Evolutionary conservation across 139 green algal genomes (phyloP).

Genomic region (Chlorella sp.): DNA sequence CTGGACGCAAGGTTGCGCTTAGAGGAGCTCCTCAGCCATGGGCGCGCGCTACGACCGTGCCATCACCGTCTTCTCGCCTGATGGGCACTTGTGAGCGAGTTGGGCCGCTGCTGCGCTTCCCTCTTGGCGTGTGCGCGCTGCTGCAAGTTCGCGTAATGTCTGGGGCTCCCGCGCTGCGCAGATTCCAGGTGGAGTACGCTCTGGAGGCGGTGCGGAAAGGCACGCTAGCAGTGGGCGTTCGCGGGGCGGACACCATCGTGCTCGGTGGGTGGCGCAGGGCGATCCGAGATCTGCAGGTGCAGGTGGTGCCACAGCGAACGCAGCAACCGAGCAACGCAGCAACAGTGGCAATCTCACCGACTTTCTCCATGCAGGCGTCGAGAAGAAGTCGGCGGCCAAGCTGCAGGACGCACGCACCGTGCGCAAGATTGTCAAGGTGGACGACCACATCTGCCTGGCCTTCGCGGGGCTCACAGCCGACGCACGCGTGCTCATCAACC

Average conservation of each 20-base stretch:
- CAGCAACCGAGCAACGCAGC: too few relatives aligned
- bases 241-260: conserved; percentile 84
- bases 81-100: conserved; percentile 82
- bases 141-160: background rate
- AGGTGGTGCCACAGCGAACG: too few relatives aligned
- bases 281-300: conserved; percentile 2
- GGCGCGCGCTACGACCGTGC: conserved; percentile 89
- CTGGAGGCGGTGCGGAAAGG: conserved; percentile 95
- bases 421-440: conserved; percentile 93
- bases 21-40: too few relatives aligned
- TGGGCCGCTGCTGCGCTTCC: too few relatives aligned
- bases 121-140: background rate
- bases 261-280: conserved; percentile 57
- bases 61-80: conserved; percentile 98
- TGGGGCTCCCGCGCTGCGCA: conserved; percentile 13
- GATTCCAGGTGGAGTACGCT: conserved; percentile 96
- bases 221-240: conserved; percentile 87
- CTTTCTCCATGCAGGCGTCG: conserved; percentile 57
- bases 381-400: conserved; percentile 95
- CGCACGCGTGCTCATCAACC: conserved; percentile 92
- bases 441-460: conserved; percentile 94
- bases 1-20: too few relatives aligned
- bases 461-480: conserved; percentile 97
- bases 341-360: too few relatives aligned
- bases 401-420: conserved; percentile 92